phyloP scores from a whole-genome alignment of 2,329 filamentous ascomycete genomes.

The Penicillium sp. region DNA sequence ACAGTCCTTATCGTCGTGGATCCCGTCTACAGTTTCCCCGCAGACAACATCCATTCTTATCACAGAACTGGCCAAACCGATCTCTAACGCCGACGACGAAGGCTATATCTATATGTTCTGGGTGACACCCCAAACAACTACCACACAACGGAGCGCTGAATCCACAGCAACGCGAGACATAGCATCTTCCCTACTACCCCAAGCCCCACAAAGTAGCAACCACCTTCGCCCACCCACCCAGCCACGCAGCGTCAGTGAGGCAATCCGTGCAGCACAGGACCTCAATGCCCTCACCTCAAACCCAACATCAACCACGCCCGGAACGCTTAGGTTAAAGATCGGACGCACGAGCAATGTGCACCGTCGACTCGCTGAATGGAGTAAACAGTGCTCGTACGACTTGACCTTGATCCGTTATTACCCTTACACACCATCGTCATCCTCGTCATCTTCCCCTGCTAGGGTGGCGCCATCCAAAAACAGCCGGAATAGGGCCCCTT shows the following conservation, averaged over 20 bases:
- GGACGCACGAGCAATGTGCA: conserved; percentile 78
- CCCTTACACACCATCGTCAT: conserved; percentile 60
- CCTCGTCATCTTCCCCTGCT: conserved; percentile 20
- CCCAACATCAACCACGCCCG: conserved; percentile 38
- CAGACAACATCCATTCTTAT: conserved; percentile 69
- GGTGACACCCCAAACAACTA: conserved; percentile 69
- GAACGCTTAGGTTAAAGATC: conserved; percentile 67
- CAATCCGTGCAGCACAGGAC: conserved; percentile 39
- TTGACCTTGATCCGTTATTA: conserved; percentile 89
- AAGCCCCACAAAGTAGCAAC: conserved; percentile 29
- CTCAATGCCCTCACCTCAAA: conserved; percentile 33
- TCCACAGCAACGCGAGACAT: conserved; percentile 56
- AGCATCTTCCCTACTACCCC: conserved; percentile 60
- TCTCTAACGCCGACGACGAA: conserved; percentile 71
- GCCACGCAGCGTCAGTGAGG: conserved; percentile 37
- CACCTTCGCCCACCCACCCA: conserved; percentile 23
- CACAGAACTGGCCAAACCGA: conserved; percentile 72
- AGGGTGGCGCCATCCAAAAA: neutral
- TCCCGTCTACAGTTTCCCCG: conserved; percentile 66
- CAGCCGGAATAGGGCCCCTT: neutral
- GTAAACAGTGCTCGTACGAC: conserved; percentile 85
- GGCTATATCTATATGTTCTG: conserved; percentile 99
- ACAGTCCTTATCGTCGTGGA: conserved; percentile 60
- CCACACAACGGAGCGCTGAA: conserved; percentile 3
- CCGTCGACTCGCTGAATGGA: conserved; percentile 88